Conservation (phyloP, 2,329 filamentous ascomycete genomes). For the Arthrocladium fulminans region DNA sequence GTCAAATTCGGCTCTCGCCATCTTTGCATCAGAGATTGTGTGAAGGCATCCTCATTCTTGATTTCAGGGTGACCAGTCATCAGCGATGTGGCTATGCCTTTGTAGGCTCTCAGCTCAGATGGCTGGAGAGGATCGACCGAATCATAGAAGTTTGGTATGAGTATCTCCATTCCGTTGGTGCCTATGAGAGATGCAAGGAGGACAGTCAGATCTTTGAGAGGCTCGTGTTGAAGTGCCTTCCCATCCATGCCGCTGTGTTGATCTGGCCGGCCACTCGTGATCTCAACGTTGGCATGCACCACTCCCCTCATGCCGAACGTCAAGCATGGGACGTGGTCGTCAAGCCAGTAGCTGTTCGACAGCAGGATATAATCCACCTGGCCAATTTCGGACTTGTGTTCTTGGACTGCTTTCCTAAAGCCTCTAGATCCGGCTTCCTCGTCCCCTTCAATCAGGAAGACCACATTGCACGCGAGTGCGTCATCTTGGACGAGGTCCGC, state of each 20-base stretch:
- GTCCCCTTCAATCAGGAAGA: slow-evolving; percentile 93
- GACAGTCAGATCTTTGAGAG: slow-evolving; percentile 79
- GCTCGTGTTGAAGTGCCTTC: slow-evolving; percentile 76
- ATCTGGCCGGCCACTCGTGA: slow-evolving; percentile 79
- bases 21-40: slow-evolving; percentile 76
- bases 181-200: slow-evolving; percentile 76
- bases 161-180: slow-evolving; percentile 61
- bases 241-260: slow-evolving; percentile 96
- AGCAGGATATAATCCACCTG: slow-evolving; percentile 88
- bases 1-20: slow-evolving; percentile 95
- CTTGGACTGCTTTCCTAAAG: slow-evolving; percentile 72
- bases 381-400: slow-evolving; percentile 76
- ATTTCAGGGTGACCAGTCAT: slow-evolving; percentile 61
- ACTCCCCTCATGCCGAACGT: slow-evolving; percentile 92
- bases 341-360: slow-evolving; percentile 97
- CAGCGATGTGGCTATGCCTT: slow-evolving; percentile 71
- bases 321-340: slow-evolving; percentile 88
- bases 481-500: slow-evolving; percentile 82
- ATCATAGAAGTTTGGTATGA: slow-evolving; percentile 83
- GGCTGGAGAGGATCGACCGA: slow-evolving; percentile 65
- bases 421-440: slow-evolving; percentile 91
- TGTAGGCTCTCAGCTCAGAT: slow-evolving; percentile 70
- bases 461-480: slow-evolving; percentile 72
- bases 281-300: slow-evolving; percentile 80
- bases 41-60: slow-evolving; percentile 59